Base-by-base conservation (phyloP, 202 grass and related monocot species). In the Musa balbisiana region DNA sequence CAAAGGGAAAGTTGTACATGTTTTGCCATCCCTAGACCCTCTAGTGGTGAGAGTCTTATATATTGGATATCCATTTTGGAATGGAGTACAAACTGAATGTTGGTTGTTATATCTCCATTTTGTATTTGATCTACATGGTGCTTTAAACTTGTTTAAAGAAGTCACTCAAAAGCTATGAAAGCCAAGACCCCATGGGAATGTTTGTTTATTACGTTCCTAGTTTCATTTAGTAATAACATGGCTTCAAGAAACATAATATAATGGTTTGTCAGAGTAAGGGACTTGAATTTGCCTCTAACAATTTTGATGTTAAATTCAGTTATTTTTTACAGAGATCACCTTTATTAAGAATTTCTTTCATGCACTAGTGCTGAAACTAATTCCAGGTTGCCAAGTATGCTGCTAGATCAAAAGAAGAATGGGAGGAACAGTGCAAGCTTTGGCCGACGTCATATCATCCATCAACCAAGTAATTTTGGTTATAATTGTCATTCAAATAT, bases 371-470 rank as follows among this genome's bases (percentile, higher is more conserved):
- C 33, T 58, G 58, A 89, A 78, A 69, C 71, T 51, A 73, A 55
- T 80, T 68, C 24, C 87, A 93, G 94, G 94, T 93, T 89, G 75
- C 94, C 62, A 86, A 79, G 86, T 84, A 54, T 79, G 65, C 80
- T 84, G 91, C 94, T 86, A 89, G 63, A 55, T 89, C 94, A 73
- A 93, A 98, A 89, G 87, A 91, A 81, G 85, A 92, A 79, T 98
- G 94, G 94, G 75, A 98, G 75, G 87, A 93, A 81, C 94, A 98
- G 22, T 93, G 91, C 83, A 92, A 89, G 84, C 79, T 98, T 70
- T 98, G 94, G 94, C 94, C 94, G 83, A 98, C 94, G 71, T 98
- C 94, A 65, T 98, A 87, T 75, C 94, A 98, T 83, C 94, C 94
- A 53, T 77, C 83, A 55, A 52, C 80, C 12, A 83, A 87, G 94